Base-by-base conservation (phyloP, 202 grass and related monocot genomes). In the Hordeum pubiflorum region DNA sequence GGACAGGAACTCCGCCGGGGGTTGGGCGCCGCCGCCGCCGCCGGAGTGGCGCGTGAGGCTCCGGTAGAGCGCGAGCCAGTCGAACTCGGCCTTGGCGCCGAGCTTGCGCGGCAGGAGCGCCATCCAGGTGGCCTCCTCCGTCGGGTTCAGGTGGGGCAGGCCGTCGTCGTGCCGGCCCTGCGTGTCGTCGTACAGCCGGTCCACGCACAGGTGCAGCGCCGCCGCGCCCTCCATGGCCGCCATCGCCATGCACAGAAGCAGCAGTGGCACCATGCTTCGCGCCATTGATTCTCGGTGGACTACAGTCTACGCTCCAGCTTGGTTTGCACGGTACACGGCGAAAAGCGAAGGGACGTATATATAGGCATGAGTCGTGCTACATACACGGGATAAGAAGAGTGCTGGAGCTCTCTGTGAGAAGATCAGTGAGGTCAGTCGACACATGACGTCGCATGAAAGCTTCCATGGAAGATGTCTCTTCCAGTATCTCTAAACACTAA, bases 71-170 rank as follows among this genome's bases (percentile, higher is more conserved):
- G 86, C 81, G 76, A 90, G 37, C 88, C 91, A 93, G 76, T 88
- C 83, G 33, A 93, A 81, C 80, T 90, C 76, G 4, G 69, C 26
- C 4, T 66, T 26, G 31, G 37, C 39, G 6, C 69, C 39, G 69
- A 66, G 76, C 50, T 85, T 79, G 58, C 88, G 76, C 6, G 88
- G 91, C n/a, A 79, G 85, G 32, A 93, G 81, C 26, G 39, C 12
- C 91, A 93, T 86, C 91, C 88, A 93, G 24, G 79, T 79, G 11
- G 85, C 83, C 80, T 93, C 91, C 57, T 93, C 88, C 14, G 88
- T 76, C 36, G 86, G 86, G 39, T 66, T 86, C 37, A 93, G 58
- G 83, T 93, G 91, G 40, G 77, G 86, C 55, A 89, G 63, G 18
- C 71, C 82, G 63, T 85, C 77, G 2, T 6, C 10, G 71, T 85